phyloP scores from a whole-genome alignment of 2,329 filamentous ascomycete species.

The Colletotrichum sp. region DNA sequence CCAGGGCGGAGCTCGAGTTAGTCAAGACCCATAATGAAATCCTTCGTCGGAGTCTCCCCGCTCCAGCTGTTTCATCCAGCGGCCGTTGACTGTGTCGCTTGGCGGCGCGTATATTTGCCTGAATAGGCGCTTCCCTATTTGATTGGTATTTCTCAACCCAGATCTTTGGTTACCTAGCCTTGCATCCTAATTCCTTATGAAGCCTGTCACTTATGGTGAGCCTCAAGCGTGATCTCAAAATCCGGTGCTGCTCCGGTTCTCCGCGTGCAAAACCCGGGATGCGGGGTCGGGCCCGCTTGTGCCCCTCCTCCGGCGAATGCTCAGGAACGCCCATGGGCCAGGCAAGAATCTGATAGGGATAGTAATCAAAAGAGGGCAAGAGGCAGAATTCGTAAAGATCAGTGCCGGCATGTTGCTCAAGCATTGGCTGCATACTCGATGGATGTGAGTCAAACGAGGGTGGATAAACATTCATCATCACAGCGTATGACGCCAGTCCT shows the following conservation, averaged over 20 bases:
- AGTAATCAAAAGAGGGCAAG: accelerated
- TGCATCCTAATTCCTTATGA: too few relatives aligned
- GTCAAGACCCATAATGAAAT: accelerated
- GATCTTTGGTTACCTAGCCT: too few relatives aligned
- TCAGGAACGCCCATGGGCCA: accelerated
- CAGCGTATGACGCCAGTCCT: background rate
- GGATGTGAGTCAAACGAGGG: background rate
- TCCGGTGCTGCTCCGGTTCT: background rate
- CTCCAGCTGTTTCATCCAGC: too few relatives aligned
- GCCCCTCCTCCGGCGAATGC: background rate
- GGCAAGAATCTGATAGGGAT: too few relatives aligned
- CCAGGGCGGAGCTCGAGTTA: background rate
- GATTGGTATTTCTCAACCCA: too few relatives aligned
- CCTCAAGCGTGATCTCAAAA: accelerated
- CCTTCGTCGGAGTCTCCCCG: background rate
- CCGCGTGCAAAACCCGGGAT: background rate
- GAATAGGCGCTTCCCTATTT: too few relatives aligned
- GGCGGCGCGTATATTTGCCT: background rate
- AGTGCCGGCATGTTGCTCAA: accelerated
- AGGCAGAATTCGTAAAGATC: accelerated
- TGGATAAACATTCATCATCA: background rate
- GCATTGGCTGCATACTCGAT: background rate
- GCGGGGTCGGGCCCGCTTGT: background rate
- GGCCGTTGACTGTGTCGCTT: background rate
- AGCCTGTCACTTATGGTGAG: too few relatives aligned